Percentiles rank a stretch among this genome's conserved stretches.
phyloP scores from a whole-genome alignment of 805 yeast genomes.

The Candida nonsorbophila region DNA sequence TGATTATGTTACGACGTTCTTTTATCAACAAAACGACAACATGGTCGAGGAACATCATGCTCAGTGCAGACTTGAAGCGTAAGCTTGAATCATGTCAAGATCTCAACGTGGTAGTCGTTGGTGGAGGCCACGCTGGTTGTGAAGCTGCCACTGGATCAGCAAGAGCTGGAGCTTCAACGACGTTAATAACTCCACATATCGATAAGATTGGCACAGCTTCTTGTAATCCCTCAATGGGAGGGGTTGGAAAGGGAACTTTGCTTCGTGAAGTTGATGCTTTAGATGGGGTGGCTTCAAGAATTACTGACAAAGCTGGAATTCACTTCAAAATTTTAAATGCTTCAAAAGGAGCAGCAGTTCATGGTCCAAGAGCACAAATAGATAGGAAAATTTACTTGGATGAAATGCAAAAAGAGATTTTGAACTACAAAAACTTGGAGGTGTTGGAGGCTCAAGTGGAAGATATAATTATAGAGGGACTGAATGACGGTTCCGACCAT shows the following conservation, averaged over 20 bases:
- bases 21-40: too few relatives aligned
- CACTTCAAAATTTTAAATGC: constrained; percentile 83
- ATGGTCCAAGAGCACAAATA: constrained; percentile 97
- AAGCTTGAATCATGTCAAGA: constrained; percentile 22
- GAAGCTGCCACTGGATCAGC: constrained; percentile 96
- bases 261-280: constrained; percentile 92
- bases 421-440: constrained; percentile 49
- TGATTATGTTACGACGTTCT: too few relatives aligned
- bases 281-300: constrained; percentile 82
- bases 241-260: constrained; percentile 94
- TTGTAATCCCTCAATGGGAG: constrained; percentile 97
- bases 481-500: constrained; percentile 11
- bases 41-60: constrained; percentile 17
- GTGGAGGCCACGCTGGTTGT: constrained; percentile 99
- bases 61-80: constrained; percentile 31
- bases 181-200: constrained; percentile 71
- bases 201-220: constrained; percentile 87
- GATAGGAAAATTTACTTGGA: constrained; percentile 73
- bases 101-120: constrained; percentile 78
- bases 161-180: constrained; percentile 66
- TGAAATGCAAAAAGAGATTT: constrained; percentile 72
- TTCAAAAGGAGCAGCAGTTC: constrained; percentile 92
- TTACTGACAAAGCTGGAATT: constrained; percentile 91
- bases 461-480: constrained; percentile 57
- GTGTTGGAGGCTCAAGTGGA: constrained; percentile 74